phyloP scores from a whole-genome alignment of 345 rosid species.

The Aegle marmelos region DNA sequence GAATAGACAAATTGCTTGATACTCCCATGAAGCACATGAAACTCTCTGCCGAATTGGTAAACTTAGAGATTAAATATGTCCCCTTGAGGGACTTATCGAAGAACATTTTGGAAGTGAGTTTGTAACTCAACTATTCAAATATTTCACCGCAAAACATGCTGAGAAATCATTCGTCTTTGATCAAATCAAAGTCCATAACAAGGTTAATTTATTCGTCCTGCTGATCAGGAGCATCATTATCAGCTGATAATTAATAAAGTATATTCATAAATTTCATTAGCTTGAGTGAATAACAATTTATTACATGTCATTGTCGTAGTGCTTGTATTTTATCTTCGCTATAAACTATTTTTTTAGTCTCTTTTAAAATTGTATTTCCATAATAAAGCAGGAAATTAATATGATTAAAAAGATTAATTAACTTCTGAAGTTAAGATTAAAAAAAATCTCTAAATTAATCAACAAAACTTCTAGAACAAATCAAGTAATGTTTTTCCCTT shows the following conservation, averaged over 20 bases:
- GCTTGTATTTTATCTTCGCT: too few species aligned
- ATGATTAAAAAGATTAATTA: too few species aligned
- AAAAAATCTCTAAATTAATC: too few species aligned
- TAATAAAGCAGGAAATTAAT: too few species aligned
- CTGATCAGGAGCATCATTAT: neutral
- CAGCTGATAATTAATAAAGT: neutral
- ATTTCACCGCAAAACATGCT: neutral
- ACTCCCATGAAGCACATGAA: neutral
- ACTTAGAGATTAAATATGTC: neutral
- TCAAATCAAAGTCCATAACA: neutral
- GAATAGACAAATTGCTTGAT: neutral
- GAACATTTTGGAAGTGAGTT: constrained; percentile 18
- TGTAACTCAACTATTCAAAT: neutral
- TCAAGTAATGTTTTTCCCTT: too few species aligned
- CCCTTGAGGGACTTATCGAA: constrained; percentile 2
- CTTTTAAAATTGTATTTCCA: too few species aligned
- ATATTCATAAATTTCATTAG: too few species aligned
- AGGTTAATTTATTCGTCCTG: neutral
- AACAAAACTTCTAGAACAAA: too few species aligned
- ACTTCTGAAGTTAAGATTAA: too few species aligned
- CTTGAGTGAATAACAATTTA: too few species aligned
- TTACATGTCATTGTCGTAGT: too few species aligned
- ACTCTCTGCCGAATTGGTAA: neutral
- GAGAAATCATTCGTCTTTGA: neutral
- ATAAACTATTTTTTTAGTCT: too few species aligned